These are phyloP conservation scores for Thielaviopsis euricoi DNA, from an alignment of 2,329 filamentous ascomycete species.

Conservation along the genomic window DNA sequence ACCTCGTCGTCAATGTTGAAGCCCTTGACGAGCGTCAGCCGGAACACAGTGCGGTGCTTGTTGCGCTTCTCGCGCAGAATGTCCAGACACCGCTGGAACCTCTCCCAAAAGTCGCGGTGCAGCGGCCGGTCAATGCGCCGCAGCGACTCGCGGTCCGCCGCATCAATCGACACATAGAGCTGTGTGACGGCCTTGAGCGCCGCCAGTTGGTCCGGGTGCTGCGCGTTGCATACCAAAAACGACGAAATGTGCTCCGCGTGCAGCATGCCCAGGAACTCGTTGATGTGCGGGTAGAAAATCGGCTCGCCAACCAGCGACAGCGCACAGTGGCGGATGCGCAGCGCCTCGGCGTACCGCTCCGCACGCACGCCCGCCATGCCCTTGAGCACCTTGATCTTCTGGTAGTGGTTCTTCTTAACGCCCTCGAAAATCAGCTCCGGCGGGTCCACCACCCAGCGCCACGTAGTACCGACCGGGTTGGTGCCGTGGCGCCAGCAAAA, in stretches of 20 bases:
- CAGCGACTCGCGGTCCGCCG: slow-evolving; percentile 74
- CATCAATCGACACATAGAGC: slow-evolving; percentile 91
- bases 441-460: slow-evolving; percentile 90
- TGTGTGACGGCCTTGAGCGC: slow-evolving; percentile 76
- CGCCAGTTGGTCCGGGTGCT: slow-evolving; percentile 82
- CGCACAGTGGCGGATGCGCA: slow-evolving; percentile 86
- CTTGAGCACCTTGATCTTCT: slow-evolving; percentile 94
- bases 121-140: slow-evolving; percentile 81
- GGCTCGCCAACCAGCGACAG: slow-evolving; percentile 86
- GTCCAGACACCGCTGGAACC: slow-evolving; percentile 79
- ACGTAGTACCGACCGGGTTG: slow-evolving; percentile 89
- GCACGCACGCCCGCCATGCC: slow-evolving; percentile 85
- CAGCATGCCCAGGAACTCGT: slow-evolving; percentile 71
- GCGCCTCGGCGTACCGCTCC: slow-evolving; percentile 81
- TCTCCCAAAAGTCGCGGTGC: slow-evolving; percentile 94
- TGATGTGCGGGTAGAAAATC: slow-evolving; percentile 98
- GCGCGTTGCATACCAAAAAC: slow-evolving; percentile 93
- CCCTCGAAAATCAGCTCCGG: slow-evolving; percentile 80
- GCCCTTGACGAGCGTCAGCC: slow-evolving; percentile 87
- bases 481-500: slow-evolving; percentile 98
- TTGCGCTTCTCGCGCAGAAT: slow-evolving; percentile 73
- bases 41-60: slow-evolving; percentile 82
- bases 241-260: slow-evolving; percentile 78
- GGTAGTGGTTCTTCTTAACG: slow-evolving; percentile 82
- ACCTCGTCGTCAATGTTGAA: slow-evolving; percentile 96